These are phyloP conservation scores for Pulveroboletus sp. DNA, from an alignment of 768 basidiomycete genomes.

Conservation along the genomic window DNA sequence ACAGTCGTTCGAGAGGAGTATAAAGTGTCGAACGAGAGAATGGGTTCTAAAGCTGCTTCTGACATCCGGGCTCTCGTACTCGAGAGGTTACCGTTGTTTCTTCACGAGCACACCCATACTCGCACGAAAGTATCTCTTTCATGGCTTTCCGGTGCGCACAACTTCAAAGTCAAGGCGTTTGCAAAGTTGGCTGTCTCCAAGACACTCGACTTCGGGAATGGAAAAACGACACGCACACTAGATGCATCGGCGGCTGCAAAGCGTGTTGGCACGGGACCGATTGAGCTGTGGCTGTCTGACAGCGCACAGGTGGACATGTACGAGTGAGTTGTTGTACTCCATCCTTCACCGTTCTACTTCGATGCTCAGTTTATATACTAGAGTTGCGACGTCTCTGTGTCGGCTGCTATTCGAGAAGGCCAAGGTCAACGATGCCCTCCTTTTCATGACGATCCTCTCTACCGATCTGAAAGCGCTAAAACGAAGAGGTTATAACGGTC, in stretches of 20 bases:
- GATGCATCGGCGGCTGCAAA: conserved; percentile 74
- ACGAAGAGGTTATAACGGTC: conserved; percentile 83
- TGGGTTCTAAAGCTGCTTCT: conserved; percentile 40
- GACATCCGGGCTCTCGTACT: conserved; percentile 62
- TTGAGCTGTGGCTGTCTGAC: conserved; percentile 74
- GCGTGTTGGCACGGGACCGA: conserved; percentile 48
- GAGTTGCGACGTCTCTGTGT: conserved; percentile 82
- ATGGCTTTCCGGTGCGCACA: conserved; percentile 59
- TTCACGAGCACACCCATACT: conserved; percentile 80
- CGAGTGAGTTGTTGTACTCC: conserved; percentile 57
- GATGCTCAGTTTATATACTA: conserved; percentile 26
- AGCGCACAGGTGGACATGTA: conserved; percentile 82
- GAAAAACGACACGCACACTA: conserved; percentile 47
- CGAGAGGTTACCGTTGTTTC: conserved; percentile 84
- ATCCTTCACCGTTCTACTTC: neutral
- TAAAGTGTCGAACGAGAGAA: conserved; percentile 50
- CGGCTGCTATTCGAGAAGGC: conserved; percentile 71
- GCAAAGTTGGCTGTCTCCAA: conserved; percentile 61
- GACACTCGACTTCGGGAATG: conserved; percentile 48
- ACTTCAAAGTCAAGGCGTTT: conserved; percentile 69
- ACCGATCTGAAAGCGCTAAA: conserved; percentile 81
- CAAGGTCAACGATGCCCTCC: conserved; percentile 79
- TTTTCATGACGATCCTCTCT: conserved; percentile 92
- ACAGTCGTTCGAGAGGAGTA: conserved; percentile 75
- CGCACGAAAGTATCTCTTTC: conserved; percentile 54